Evolutionary conservation across 805 yeast species (phyloP), one percentile per base, ranked within the genome.

Genomic region (Dipodascus albidus): DNA sequence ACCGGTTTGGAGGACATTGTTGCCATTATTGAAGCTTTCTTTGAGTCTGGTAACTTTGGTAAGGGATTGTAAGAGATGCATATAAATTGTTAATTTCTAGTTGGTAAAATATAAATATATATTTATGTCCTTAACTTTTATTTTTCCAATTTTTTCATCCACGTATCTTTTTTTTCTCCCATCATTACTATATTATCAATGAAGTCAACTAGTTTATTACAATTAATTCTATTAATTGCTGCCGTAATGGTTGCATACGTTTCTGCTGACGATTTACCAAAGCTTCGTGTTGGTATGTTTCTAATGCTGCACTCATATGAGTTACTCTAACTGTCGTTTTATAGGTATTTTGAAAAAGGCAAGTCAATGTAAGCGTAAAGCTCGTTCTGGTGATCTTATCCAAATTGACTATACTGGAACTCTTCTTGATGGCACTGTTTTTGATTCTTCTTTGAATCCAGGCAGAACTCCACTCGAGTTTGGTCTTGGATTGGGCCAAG

Each of bases 331-430:
- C 24, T 23, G 20, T 17, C 24, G 9, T 38, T 47, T n/a, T 49
- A 19, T 50, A 60, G 82, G 79, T 9, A 68, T 80, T 51, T 66
- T 76, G 23, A 71, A 77, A 51, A 73, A 74, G 56, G 72, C 64
- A 14, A 73, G 65, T 11, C 74, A 76, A 49, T 88, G 96, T 69
- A 61, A 65, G 19, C 69, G 76, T 51, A 77, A 74, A 62, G 77
- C 95, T 21, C 63, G 72, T 54, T 67, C 70, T 24, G 95, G 95
- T 14, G 96, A 89, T 65, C 57, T 59, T 1, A 79, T 89, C 23
- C 68, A 77, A 19, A 91, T 89, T 48, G 96, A 90, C 67, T 89
- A 89, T 71, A 77, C 80, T 24, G 97, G 96, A 9, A 70, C 66
- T 35, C 73, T 89, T 50, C 72, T 72, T 54, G 82, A 81, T 63